Evolutionary conservation across 2,329 filamentous ascomycete genomes (phyloP), one percentile per base, ranked within the genome.

Genomic region (Nannizziopsis arthrosporioides): DNA sequence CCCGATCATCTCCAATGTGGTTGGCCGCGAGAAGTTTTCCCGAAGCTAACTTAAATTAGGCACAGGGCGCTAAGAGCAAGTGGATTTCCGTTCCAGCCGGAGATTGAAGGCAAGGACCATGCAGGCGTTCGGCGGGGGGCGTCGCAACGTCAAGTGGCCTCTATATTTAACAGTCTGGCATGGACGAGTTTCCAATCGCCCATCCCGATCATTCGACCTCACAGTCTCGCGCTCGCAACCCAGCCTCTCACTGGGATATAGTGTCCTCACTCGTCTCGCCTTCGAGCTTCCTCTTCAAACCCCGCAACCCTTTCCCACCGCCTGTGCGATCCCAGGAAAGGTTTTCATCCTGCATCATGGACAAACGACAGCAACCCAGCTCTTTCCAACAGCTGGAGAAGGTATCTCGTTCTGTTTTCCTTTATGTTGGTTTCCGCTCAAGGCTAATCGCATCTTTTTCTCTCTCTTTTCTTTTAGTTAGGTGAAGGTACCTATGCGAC

Each of bases 301-400:
- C 54, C 47, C 42, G 54, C 41, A 54, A 47, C 35, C 53, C 46
- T 43, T 55, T n/a, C 31, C 27, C 17, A n/a, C 32, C 44, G 34
- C 37, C 36, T 19, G 48, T 46, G 47, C 54, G 48, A 47, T 43
- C 50, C 36, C 43, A 19, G 42, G 12, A 19, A n/a, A 40, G 35
- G 18, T 47, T 42, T 38, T 18, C 49, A 18, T 44, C 48, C 5
- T 18, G 42, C 50, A 41, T 32, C 30, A 96, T 96, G 90, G 90
- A 95, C 69, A 85, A 85, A 63, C 85, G 93, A 67, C 76, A 85
- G 61, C 87, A 95, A 62, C 89, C 90, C 49, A 94, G 85, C 72
- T 96, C 90, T 53, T 98, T 98, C 75, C 90, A 96, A 77, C 92
- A 96, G 80, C 78, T 96, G 66, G 92, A 98, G 71, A 98, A 90